A percentile compares a stretch with the other conserved stretches of the same genome.
Conservation (phyloP, 108 stramenopile species). For the Cyclotella cryptica region DNA sequence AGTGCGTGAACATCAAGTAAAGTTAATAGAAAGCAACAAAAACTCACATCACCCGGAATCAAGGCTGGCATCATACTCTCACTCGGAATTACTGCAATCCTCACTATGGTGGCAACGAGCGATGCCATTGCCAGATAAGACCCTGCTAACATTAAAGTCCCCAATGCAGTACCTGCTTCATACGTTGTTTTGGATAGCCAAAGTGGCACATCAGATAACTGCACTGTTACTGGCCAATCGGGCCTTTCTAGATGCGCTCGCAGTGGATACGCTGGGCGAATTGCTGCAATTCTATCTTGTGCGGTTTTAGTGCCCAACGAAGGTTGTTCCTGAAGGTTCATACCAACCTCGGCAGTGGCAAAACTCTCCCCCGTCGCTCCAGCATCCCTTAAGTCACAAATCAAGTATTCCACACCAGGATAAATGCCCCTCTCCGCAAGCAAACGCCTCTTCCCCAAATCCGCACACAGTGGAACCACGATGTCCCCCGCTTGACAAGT, state of each 20-base stretch:
- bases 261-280: conserved; percentile 64
- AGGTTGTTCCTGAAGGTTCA: background rate
- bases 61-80: conserved; percentile 66
- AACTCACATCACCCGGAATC: conserved; percentile 57
- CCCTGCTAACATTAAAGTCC: conserved; percentile 50
- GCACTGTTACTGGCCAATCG: conserved; percentile 67
- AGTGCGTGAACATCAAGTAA: background rate
- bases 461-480: conserved; percentile 59
- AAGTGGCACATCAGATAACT: conserved; percentile 56
- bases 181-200: conserved; percentile 65
- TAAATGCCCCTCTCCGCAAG: conserved; percentile 61
- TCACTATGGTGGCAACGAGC: conserved; percentile 46
- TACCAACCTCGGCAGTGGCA: conserved; percentile 11
- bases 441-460: conserved; percentile 55
- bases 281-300: conserved; percentile 32
- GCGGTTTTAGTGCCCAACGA: background rate
- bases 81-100: conserved; percentile 56
- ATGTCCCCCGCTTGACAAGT: conserved; percentile 56
- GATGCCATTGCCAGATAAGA: conserved; percentile 51
- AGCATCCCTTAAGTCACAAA: conserved; percentile 35
- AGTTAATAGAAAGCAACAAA: background rate
- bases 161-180: conserved; percentile 63
- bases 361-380: background rate
- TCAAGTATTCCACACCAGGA: conserved; percentile 65
- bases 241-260: conserved; percentile 59